These are phyloP conservation scores for Lentinula novae-zelandiae DNA, from an alignment of 1,284 basidiomycete species.

Conservation along the genomic window DNA sequence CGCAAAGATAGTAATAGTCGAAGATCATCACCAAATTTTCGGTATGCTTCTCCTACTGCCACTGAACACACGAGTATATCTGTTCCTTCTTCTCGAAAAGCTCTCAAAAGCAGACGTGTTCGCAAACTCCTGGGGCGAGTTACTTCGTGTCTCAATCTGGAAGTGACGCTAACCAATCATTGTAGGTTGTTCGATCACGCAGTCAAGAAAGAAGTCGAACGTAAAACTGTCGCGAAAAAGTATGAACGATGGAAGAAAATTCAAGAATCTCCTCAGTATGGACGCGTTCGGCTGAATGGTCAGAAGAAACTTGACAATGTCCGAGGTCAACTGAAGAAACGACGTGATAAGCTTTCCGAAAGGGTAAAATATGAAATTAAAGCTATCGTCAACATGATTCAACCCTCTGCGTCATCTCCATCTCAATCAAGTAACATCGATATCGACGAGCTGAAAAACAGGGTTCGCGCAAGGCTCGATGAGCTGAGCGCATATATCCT, in stretches of 20 bases:
- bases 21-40: neutral
- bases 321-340: conserved; percentile 3
- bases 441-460: conserved; percentile 1
- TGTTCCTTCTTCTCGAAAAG: neutral
- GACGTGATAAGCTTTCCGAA: neutral
- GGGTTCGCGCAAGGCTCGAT: neutral
- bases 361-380: neutral
- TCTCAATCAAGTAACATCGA: neutral
- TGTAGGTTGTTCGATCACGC: neutral
- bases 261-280: conserved; percentile 10
- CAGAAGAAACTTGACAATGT: conserved; percentile 5
- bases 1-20: neutral
- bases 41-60: neutral
- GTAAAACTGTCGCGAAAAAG: neutral
- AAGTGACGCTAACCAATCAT: neutral
- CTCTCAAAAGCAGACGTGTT: neutral
- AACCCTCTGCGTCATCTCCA: neutral
- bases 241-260: conserved; percentile 10
- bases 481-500: conserved; percentile 8
- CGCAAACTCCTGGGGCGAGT: conserved; percentile 2
- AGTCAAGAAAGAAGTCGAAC: neutral
- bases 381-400: neutral
- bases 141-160: neutral
- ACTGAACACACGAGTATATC: conserved; percentile 3
- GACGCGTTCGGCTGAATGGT: conserved; percentile 1